Evolutionary conservation across 805 yeast genomes (phyloP).

Genomic region (Ogataea kodamae): DNA sequence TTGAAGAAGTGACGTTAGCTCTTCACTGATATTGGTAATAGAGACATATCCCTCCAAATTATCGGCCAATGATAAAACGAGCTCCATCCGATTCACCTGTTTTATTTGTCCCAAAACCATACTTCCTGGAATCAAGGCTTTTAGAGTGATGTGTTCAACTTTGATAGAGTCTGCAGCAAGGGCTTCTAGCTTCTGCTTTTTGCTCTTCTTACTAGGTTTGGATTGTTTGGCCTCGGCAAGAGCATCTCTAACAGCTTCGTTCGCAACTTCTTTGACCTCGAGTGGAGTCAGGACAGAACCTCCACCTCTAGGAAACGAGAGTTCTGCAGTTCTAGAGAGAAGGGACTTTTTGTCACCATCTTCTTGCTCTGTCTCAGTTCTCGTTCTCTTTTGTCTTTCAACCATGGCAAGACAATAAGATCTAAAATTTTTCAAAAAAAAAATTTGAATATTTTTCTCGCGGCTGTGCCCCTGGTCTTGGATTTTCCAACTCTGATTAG

Average conservation of each 20-base stretch:
- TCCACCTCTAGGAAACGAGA: constrained; percentile 95
- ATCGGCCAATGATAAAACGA: constrained; percentile 74
- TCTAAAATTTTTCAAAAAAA: constrained; percentile 11
- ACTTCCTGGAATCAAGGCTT: constrained; percentile 66
- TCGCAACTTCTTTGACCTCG: constrained; percentile 88
- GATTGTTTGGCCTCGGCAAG: constrained; percentile 46
- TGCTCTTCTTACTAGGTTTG: constrained; percentile 26
- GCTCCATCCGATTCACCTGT: constrained; percentile 55
- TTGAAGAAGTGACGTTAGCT: constrained; percentile 55
- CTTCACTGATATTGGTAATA: constrained; percentile 65
- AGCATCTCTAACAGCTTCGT: constrained; percentile 88
- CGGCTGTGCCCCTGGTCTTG: constrained; percentile 4
- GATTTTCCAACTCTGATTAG: not conserved
- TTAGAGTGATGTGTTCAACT: constrained; percentile 61
- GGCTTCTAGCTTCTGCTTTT: constrained; percentile 28
- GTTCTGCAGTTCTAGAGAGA: constrained; percentile 38
- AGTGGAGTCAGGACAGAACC: constrained; percentile 79
- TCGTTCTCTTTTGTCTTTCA: constrained; percentile 41
- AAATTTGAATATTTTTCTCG: constrained; percentile 8
- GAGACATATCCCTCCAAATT: constrained; percentile 77
- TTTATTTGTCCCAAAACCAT: constrained; percentile 73
- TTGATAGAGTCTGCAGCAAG: constrained; percentile 35
- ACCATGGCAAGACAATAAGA: constrained; percentile 15
- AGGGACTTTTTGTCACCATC: constrained; percentile 25
- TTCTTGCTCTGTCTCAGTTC: constrained; percentile 29